phyloP scores from a whole-genome alignment of 129 eudicot species.

The Lactuca saligna region DNA sequence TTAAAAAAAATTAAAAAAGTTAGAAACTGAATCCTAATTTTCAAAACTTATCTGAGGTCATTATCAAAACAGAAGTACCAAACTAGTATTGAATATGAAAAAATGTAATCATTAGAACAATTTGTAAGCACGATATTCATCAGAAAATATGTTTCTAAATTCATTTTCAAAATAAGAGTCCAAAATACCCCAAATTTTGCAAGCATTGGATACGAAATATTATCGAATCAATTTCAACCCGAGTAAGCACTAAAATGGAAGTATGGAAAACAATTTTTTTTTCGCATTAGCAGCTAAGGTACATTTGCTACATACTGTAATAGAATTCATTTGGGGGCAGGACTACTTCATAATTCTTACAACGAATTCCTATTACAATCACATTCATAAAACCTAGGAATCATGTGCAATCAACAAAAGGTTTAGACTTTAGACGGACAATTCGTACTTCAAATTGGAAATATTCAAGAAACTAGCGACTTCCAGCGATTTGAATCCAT shows the following conservation, averaged over 20 bases:
- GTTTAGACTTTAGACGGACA: background rate
- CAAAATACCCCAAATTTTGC: background rate
- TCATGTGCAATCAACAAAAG: background rate
- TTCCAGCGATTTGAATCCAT: conserved; percentile 4
- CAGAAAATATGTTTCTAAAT: too few relatives aligned
- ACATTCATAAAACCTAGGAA: conserved; percentile 4
- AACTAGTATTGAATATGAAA: background rate
- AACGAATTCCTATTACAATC: conserved; percentile 6
- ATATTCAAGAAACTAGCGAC: background rate
- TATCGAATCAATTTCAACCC: background rate
- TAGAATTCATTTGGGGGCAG: background rate
- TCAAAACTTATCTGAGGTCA: conserved; percentile 4
- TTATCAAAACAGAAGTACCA: background rate
- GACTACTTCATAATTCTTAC: conserved; percentile 1
- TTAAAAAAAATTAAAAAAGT: conserved; percentile 13
- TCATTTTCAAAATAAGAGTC: background rate
- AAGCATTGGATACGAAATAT: background rate
- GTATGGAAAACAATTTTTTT: background rate
- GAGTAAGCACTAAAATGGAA: background rate
- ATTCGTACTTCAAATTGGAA: conserved; percentile 5
- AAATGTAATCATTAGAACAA: background rate
- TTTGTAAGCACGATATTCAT: conserved; percentile 5
- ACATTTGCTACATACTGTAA: background rate
- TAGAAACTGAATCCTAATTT: conserved; percentile 14
- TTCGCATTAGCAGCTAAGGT: background rate